Evolutionary conservation across 2,329 filamentous ascomycete species (phyloP).

Genomic region (Cytospora mali): DNA sequence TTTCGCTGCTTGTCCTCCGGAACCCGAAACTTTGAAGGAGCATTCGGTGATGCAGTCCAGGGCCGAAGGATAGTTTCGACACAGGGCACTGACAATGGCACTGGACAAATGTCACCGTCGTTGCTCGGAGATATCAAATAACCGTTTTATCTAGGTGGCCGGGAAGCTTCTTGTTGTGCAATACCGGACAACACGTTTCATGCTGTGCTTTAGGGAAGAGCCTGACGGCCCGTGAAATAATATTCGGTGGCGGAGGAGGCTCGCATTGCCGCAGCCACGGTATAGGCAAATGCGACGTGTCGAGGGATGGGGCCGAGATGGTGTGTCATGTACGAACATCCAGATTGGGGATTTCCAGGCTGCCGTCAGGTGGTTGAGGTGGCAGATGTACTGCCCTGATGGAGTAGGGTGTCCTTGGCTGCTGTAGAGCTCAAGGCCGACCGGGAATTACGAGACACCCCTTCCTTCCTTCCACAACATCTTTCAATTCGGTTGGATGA

Average conservation of each 20-base stretch:
- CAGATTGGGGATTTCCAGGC: conserved; percentile 11
- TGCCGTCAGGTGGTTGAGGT: conserved; percentile 11
- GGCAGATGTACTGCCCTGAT: conserved; percentile 8
- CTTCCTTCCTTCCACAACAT: not conserved
- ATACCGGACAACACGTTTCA: not conserved
- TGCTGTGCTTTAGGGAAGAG: not conserved
- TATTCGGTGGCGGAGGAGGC: not conserved
- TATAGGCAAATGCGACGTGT: conserved; percentile 9
- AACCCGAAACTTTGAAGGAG: not conserved
- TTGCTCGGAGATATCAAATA: not conserved
- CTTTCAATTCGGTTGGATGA: not conserved
- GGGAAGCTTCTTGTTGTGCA: not conserved
- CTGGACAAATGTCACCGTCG: not conserved
- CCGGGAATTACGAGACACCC: not conserved
- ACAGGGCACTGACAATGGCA: not conserved
- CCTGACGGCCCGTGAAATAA: not conserved
- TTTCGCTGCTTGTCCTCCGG: not conserved
- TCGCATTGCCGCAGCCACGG: not conserved
- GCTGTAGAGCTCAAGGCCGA: not conserved
- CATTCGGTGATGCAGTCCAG: not conserved
- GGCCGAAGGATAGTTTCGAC: not conserved
- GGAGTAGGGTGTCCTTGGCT: not conserved
- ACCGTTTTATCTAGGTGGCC: not conserved
- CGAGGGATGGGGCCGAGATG: conserved; percentile 2
- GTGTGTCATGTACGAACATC: conserved; percentile 14